Base-by-base conservation (phyloP, 208 protist species). In the Willaertia magna region DNA sequence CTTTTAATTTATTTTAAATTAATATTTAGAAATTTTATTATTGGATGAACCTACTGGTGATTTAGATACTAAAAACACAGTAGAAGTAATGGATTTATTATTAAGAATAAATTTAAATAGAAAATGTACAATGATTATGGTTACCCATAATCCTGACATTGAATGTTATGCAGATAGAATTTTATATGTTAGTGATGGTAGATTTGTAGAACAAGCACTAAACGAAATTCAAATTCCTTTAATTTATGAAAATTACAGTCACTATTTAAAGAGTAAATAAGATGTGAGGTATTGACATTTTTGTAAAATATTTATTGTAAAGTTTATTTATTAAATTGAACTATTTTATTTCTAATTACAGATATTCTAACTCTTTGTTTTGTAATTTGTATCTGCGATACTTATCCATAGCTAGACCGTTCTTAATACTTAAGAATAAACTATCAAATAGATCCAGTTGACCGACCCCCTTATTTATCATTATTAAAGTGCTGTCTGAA, bases 121-220 rank as follows among this genome's bases (percentile, higher is more conserved):
- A 55, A 92, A 93, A 67, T 96, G 93, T n/a, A 98, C 97, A 30
- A 96, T 93, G 85, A 93, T 98, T 85, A 98, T 98, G 96, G 95
- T 98, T 20, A 97, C 97, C 43, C 97, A 98, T 88, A 98, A 98
- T 89, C 96, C 96, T 1, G 97, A 98, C 85, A 86, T 98, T 14
- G 97, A 98, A 89, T 98, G 96, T 90, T 98, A 98, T 89, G 97
- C 97, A 0, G 96, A 98, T 82, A 91, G 97, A 61, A 95, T 98
- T 59, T 88, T 98, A 1, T 98, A 98, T 90, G 91, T 98, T 11
- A 86, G 86, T 18, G 95, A 98, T 86, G 95, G 96, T 30, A 89
- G 91, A 39, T 97, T 84, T 74, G 47, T 39, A 6, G 39, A 44
- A 34, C 79, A 84, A 46, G 22, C 18, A 47, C 30, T 84, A 7